These are phyloP conservation scores for Moesziomyces antarcticus DNA, from an alignment of 1,284 basidiomycete species.

Conservation along the genomic window DNA sequence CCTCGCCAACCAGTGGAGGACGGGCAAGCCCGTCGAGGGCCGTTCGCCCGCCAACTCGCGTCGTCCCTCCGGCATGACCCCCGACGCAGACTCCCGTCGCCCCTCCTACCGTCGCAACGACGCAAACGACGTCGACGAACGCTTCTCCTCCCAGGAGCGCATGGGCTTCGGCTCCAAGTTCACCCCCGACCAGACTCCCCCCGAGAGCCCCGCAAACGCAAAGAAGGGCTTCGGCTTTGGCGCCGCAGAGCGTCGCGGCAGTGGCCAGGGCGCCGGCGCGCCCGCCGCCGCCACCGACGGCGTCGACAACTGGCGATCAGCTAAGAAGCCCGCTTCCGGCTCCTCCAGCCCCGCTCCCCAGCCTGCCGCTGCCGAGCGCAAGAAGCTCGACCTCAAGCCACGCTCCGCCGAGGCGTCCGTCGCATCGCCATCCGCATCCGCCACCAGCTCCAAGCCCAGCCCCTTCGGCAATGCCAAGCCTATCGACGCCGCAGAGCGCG, in stretches of 20 bases:
- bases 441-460: conserved; percentile 70
- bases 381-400: conserved; percentile 66
- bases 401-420: conserved; percentile 70
- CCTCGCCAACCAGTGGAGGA: conserved; percentile 63
- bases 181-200: conserved; percentile 51
- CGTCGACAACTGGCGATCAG: conserved; percentile 50
- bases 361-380: conserved; percentile 56
- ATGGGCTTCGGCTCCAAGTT: conserved; percentile 65
- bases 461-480: conserved; percentile 93
- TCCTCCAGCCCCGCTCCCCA: conserved; percentile 38
- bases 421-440: conserved; percentile 78
- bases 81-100: conserved; percentile 28
- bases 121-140: conserved; percentile 58
- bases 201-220: conserved; percentile 48
- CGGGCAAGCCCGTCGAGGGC: conserved; percentile 62
- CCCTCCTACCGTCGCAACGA: conserved; percentile 46
- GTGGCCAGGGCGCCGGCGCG: conserved; percentile 13
- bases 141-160: conserved; percentile 57
- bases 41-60: conserved; percentile 41
- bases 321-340: conserved; percentile 41
- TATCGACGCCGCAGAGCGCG: conserved; percentile 81
- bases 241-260: conserved; percentile 38
- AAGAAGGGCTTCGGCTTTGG: conserved; percentile 58
- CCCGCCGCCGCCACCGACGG: conserved; percentile 9
- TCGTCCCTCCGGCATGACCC: conserved; percentile 28